Conservation (phyloP, 2,329 filamentous ascomycete species). For the Pleomassaria siparia region DNA sequence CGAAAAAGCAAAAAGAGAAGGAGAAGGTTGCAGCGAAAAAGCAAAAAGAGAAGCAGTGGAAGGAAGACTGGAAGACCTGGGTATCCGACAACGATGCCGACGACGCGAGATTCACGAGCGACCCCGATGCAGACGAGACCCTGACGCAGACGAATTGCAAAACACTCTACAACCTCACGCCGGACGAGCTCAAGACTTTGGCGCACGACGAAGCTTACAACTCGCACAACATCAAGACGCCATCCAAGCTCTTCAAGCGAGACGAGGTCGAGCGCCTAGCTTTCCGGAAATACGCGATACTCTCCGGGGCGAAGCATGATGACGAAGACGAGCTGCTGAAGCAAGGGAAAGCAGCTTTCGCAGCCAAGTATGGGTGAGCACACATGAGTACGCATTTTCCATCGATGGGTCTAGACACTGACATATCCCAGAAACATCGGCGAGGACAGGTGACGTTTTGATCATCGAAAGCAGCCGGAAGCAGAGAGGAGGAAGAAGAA, state of each 20-base stretch:
- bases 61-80: constrained; percentile 3
- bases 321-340: constrained; percentile 4
- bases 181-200: constrained; percentile 1
- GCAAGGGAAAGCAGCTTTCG: not conserved
- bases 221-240: not conserved
- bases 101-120: not conserved
- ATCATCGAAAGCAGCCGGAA: too few relatives aligned
- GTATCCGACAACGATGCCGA: not conserved
- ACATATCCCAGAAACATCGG: too few relatives aligned
- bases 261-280: not conserved
- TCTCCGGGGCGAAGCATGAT: not conserved
- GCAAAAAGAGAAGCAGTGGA: not conserved
- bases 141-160: constrained; percentile 3
- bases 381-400: too few relatives aligned
- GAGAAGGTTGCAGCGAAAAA: not conserved
- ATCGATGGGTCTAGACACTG: too few relatives aligned
- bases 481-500: too few relatives aligned
- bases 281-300: constrained; percentile 3
- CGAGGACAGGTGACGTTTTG: too few relatives aligned
- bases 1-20: not conserved
- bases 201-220: constrained; percentile 1
- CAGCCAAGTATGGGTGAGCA: not conserved
- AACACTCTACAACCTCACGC: not conserved
- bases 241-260: not conserved
- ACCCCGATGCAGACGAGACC: not conserved